A percentile compares a stretch with the other conserved stretches of the same genome.
Evolutionary conservation across 163 green algal genomes (phyloP).

Genomic region (Scenedesmus sp.): DNA sequence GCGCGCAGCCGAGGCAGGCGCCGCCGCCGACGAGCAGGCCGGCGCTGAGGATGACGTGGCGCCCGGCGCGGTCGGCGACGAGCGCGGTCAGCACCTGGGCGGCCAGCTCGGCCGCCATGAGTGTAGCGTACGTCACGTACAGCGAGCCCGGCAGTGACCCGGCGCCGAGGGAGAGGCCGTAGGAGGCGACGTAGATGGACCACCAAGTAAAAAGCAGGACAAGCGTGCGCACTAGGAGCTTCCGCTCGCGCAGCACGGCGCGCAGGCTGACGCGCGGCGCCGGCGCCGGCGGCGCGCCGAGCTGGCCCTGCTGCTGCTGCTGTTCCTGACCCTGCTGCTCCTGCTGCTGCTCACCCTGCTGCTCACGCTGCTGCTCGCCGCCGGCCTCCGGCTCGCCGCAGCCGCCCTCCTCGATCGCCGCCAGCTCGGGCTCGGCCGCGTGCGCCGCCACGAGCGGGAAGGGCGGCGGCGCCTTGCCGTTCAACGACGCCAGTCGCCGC

Average conservation of each 20-base stretch:
- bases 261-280: neutral
- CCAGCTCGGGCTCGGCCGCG: neutral
- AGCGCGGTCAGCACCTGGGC: conserved; percentile 20
- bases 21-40: conserved; percentile 47
- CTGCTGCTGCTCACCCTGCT: too few species aligned
- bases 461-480: neutral
- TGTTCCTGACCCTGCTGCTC: neutral
- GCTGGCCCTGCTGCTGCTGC: conserved; percentile 38
- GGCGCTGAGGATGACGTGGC: conserved; percentile 1
- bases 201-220: conserved; percentile 16
- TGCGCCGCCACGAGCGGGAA: neutral
- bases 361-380: too few species aligned
- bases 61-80: conserved; percentile 2
- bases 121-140: neutral
- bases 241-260: neutral
- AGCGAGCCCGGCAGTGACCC: conserved; percentile 27
- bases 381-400: too few species aligned
- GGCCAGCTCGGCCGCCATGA: conserved; percentile 3
- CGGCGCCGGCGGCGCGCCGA: conserved; percentile 33
- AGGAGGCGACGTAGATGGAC: conserved; percentile 24
- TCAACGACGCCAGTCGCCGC: neutral
- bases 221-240: conserved; percentile 21
- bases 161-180: conserved; percentile 17
- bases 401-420: neutral
- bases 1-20: conserved; percentile 47